Conservation (phyloP, 805 yeast species). For the Metschnikowia lachancei region DNA sequence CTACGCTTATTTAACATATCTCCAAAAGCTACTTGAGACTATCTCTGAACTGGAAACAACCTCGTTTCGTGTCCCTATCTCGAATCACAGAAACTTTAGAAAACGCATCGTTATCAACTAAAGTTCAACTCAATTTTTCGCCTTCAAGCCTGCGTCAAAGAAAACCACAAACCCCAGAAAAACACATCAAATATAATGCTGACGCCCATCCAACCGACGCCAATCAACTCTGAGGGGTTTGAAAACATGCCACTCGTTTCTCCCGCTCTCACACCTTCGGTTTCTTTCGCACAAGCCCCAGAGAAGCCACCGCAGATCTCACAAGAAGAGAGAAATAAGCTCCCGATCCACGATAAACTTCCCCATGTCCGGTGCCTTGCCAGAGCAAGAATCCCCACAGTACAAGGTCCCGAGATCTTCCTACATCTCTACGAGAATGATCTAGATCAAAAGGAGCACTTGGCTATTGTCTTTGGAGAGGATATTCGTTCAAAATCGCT, state of each 20-base stretch:
- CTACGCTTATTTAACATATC: neutral
- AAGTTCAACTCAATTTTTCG: too few species aligned
- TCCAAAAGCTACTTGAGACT: neutral
- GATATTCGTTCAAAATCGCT: slow-evolving; percentile 76
- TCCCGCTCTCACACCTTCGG: slow-evolving; percentile 19
- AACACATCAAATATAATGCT: neutral
- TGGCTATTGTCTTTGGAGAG: slow-evolving; percentile 96
- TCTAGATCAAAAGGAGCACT: slow-evolving; percentile 86
- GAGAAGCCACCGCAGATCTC: slow-evolving; percentile 16
- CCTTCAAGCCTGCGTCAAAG: neutral
- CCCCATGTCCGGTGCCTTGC: slow-evolving; percentile 87
- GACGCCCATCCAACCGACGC: slow-evolving; percentile 13
- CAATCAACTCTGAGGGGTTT: slow-evolving; percentile 9
- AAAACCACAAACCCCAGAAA: too few species aligned
- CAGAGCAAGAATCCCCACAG: slow-evolving; percentile 94
- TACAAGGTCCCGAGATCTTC: slow-evolving; percentile 90
- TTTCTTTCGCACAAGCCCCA: slow-evolving; percentile 7
- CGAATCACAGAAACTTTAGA: too few species aligned
- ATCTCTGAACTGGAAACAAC: too few species aligned
- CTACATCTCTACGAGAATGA: slow-evolving; percentile 85
- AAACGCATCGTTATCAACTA: too few species aligned
- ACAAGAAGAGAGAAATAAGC: slow-evolving; percentile 28
- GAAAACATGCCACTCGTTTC: slow-evolving; percentile 21
- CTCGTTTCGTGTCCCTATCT: too few species aligned
- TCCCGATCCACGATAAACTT: slow-evolving; percentile 49